Percentiles rank a stretch among this genome's conserved stretches.
These are phyloP conservation scores for Plantago lanceolata DNA, from an alignment of 305 asterid genomes.

Conservation along the genomic window DNA sequence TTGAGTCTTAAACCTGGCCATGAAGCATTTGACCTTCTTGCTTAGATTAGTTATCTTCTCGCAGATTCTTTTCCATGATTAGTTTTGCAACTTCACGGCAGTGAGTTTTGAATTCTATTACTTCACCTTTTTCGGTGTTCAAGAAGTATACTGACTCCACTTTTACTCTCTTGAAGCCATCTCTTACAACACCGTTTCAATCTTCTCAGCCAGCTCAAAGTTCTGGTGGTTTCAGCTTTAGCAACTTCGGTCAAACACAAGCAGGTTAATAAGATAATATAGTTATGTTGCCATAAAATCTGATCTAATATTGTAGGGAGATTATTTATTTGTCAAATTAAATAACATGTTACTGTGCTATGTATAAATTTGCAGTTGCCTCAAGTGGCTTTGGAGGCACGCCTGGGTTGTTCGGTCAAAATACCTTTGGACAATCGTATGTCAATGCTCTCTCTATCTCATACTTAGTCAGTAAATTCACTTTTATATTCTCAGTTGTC, in stretches of 20 bases:
- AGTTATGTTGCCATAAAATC: background rate
- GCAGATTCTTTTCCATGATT: background rate
- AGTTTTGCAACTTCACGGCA: too few relatives aligned
- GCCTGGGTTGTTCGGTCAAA: conserved; percentile 53
- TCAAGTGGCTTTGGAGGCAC: conserved; percentile 55
- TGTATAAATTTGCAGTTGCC: conserved; percentile 36
- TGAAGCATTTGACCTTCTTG: too few relatives aligned
- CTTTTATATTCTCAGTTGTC: background rate
- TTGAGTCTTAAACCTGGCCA: too few relatives aligned
- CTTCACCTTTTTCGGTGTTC: conserved; percentile 2
- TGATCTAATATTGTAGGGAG: background rate
- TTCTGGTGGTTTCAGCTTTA: conserved; percentile 61
- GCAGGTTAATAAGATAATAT: conserved; percentile 42
- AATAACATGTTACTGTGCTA: background rate
- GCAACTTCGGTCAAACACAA: conserved; percentile 65
- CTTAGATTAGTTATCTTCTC: background rate
- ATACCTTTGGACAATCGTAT: conserved; percentile 58
- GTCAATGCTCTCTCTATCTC: conserved; percentile 27
- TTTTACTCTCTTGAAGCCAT: conserved; percentile 48
- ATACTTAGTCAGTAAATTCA: background rate
- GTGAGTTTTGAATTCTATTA: background rate
- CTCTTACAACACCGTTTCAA: conserved; percentile 64
- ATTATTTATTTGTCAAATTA: background rate
- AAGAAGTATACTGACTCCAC: conserved; percentile 12
- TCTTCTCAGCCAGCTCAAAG: conserved; percentile 58